Conservation (phyloP, 345 rosid genomes). For the Pugionium cornutum region DNA sequence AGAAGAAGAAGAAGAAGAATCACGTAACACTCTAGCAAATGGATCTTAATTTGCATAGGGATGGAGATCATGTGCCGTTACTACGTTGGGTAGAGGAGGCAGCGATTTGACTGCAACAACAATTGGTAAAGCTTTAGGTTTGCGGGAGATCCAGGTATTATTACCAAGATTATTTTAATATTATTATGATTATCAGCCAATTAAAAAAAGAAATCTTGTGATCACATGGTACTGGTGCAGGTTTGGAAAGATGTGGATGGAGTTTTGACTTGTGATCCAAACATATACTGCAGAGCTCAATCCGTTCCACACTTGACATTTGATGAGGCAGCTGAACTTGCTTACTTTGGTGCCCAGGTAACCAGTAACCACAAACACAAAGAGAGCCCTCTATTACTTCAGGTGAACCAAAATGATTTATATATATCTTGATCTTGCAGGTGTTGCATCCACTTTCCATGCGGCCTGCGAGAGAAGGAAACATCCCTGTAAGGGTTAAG, state of each 20-base stretch:
- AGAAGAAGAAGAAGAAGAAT: no score
- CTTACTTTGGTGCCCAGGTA: slow-evolving; percentile 98
- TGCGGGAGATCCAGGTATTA: slow-evolving; percentile 85
- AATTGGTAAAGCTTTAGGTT: slow-evolving; percentile 84
- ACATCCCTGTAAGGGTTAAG: slow-evolving; percentile 89
- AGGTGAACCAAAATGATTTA: no score
- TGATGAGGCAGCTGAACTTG: slow-evolving; percentile 97
- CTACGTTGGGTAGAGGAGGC: slow-evolving; percentile 92
- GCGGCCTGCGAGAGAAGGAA: slow-evolving; percentile 96
- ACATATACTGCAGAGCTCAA: slow-evolving; percentile 62
- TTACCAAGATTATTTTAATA: background rate
- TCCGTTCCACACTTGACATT: slow-evolving; percentile 84
- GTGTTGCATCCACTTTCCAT: slow-evolving; percentile 93
- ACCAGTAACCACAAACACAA: background rate
- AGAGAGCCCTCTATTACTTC: background rate
- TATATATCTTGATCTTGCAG: slow-evolving; percentile 35
- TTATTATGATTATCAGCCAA: no score
- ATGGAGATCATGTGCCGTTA: slow-evolving; percentile 83
- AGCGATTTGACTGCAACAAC: slow-evolving; percentile 96
- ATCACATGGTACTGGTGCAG: slow-evolving; percentile 35
- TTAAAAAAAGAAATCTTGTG: no score
- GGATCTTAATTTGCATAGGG: slow-evolving; percentile 45
- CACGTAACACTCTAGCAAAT: no score
- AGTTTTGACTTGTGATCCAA: slow-evolving; percentile 93
- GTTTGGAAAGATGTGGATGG: slow-evolving; percentile 99